A percentile compares a stretch with the other conserved stretches of the same genome.
Conservation (phyloP, 495 filamentous ascomycete species). For the Tetracladium setigerum region DNA sequence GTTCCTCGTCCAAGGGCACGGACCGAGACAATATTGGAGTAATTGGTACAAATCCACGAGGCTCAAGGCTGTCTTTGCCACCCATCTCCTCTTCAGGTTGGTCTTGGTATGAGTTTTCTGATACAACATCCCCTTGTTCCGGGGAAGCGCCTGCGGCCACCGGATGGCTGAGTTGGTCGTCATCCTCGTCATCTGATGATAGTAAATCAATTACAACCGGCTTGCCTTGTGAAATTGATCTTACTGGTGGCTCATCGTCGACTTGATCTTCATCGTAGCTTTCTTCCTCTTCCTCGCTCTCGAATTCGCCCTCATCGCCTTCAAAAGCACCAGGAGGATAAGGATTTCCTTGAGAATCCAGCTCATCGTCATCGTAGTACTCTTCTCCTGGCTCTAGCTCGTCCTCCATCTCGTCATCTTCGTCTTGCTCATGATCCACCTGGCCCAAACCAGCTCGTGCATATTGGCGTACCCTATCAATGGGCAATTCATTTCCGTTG, state of each 20-base stretch:
- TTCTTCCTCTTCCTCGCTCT: conserved; percentile 13
- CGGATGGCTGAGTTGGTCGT: no score
- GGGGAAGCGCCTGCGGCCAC: no score
- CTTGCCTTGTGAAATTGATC: conserved; percentile 6
- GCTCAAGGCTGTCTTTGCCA: no score
- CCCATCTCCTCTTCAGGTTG: background rate
- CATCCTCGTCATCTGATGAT: conserved; percentile 32
- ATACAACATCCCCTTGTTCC: no score
- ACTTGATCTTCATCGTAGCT: conserved; percentile 12
- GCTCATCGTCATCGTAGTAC: conserved; percentile 15
- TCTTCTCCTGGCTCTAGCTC: conserved; percentile 32
- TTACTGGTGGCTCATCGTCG: conserved; percentile 3
- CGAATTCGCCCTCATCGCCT: conserved; percentile 8
- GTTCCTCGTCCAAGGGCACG: background rate
- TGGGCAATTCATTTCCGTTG: conserved; percentile 13
- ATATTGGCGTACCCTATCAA: no score
- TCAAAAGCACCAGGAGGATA: conserved; percentile 5
- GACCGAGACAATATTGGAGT: no score
- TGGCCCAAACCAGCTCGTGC: no score
- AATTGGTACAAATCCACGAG: no score
- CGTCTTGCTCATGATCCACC: background rate
- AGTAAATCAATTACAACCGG: conserved; percentile 31
- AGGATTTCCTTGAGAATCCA: conserved; percentile 5
- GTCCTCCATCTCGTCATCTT: conserved; percentile 29
- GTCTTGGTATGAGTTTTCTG: no score